Base-by-base conservation (phyloP, 2,329 filamentous ascomycete species). In the Pseudocercospora fuligena region DNA sequence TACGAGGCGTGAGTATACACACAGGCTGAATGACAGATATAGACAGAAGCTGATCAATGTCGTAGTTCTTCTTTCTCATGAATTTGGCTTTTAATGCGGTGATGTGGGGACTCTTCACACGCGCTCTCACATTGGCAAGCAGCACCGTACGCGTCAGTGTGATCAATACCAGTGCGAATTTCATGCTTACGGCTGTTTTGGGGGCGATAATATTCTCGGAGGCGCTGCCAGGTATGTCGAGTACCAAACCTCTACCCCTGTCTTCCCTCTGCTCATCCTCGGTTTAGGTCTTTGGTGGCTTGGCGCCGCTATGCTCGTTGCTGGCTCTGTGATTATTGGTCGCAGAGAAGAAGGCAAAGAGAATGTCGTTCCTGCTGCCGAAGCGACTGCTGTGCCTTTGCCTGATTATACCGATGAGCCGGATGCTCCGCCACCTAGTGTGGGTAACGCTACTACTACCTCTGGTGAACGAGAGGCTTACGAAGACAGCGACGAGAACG, bases 61-160 rank as follows among this genome's bases (percentile, higher is more conserved):
- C 6, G 33, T 71, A 92, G 90, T 80, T 86, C 49, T 94, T 94
- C 83, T 94, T 94, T 74, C 85, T 82, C 0, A 84, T 94, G 12
- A 94, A 93, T 74, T 83, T 93, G 53, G 78, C 86, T 60, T 93
- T 93, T 79, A 93, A 93, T 74, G 90, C 87, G 61, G 83, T 92
- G 79, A 94, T 94, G 92, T 94, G 92, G 92, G 88, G 90, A 0
- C 85, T 94, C 57, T 94, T 94, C 81, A 94, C 92, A 6, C 86
- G 88, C 59, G 92, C 92, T 61, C 86, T 94, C n/a, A 88, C 91
- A 0, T 85, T 87, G 19, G 90, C 91, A 14, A 86, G 87, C 65
- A 93, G 90, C 1, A 93, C 92, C 8, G 92, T 92, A 0, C 90
- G 92, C 75, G 92, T 94, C 58, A 90, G 88, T 71, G 90, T 94